Evolutionary conservation across 345 rosid species (phyloP).

Genomic region (Brassica carinata): DNA sequence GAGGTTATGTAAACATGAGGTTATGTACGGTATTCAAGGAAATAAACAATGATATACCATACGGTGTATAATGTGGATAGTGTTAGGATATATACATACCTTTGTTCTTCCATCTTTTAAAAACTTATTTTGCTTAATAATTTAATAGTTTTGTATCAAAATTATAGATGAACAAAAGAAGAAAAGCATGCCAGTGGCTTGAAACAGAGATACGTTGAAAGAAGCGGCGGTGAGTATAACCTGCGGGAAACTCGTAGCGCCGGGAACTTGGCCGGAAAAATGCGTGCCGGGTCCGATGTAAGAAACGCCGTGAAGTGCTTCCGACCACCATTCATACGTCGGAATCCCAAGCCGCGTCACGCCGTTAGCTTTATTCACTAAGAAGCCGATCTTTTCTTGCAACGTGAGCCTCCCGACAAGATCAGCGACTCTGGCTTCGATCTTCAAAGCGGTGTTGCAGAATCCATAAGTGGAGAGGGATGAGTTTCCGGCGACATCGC

Average conservation of each 20-base stretch:
- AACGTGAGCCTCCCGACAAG: slow-evolving; percentile 70
- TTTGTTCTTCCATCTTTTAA: neutral
- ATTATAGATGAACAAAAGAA: neutral
- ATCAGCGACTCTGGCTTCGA: slow-evolving; percentile 64
- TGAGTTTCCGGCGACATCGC: slow-evolving; percentile 58
- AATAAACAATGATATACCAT: no score
- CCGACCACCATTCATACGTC: slow-evolving; percentile 93
- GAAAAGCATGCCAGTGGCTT: slow-evolving; percentile 68
- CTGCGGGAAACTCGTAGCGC: slow-evolving; percentile 94
- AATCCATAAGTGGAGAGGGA: slow-evolving; percentile 55
- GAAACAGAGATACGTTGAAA: slow-evolving; percentile 75
- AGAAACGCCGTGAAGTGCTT: slow-evolving; percentile 94
- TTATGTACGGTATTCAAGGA: neutral
- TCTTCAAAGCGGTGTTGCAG: slow-evolving; percentile 51
- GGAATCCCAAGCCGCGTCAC: slow-evolving; percentile 84
- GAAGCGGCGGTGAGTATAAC: slow-evolving; percentile 94
- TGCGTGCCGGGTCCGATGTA: slow-evolving; percentile 72
- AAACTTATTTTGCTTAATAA: neutral
- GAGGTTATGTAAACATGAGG: no score
- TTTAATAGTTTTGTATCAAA: neutral
- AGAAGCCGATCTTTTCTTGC: slow-evolving; percentile 70
- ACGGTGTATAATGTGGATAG: neutral
- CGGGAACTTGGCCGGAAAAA: slow-evolving; percentile 67
- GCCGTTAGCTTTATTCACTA: slow-evolving; percentile 58
- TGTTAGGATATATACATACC: slow-evolving; percentile 1